Conservation (phyloP, 805 yeast species). For the Wickerhamomyces pijperi region DNA sequence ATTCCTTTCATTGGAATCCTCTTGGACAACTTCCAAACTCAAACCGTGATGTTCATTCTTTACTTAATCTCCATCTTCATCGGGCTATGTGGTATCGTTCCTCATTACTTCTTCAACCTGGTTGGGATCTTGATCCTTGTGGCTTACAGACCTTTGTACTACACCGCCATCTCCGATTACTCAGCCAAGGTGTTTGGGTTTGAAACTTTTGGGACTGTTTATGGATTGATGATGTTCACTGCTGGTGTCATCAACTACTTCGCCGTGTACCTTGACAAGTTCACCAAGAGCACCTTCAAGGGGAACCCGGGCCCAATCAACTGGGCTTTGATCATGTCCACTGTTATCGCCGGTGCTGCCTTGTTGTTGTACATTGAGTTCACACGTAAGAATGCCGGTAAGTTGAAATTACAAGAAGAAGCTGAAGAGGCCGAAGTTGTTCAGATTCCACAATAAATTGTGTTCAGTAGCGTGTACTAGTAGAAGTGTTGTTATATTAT, state of each 20-base stretch:
- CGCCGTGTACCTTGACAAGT: conserved; percentile 57
- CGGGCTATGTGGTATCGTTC: conserved; percentile 61
- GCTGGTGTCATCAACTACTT: conserved; percentile 73
- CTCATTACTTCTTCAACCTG: conserved; percentile 38
- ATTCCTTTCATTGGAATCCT: conserved; percentile 80
- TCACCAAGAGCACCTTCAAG: conserved; percentile 56
- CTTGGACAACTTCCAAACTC: conserved; percentile 61
- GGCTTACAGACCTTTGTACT: conserved; percentile 81
- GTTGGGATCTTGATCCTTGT: conserved; percentile 65
- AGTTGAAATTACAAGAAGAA: conserved; percentile 45
- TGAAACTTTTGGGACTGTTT: conserved; percentile 82
- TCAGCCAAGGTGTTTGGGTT: conserved; percentile 91
- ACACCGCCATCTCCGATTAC: conserved; percentile 86
- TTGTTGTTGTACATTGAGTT: conserved; percentile 19
- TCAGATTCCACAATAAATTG: conserved; percentile 28
- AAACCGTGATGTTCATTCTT: conserved; percentile 42
- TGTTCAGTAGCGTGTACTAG: too few relatives aligned
- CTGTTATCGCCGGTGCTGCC: conserved; percentile 28
- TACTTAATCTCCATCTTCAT: conserved; percentile 44
- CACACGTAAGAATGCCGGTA: conserved; percentile 31
- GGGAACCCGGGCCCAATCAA: conserved; percentile 81
- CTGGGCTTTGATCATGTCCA: conserved; percentile 36
- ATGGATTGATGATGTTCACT: conserved; percentile 74
- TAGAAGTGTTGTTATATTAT: too few relatives aligned
- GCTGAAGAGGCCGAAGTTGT: conserved; percentile 48